Percentiles rank a stretch among this genome's conserved stretches.
Evolutionary conservation across 1,284 basidiomycete genomes (phyloP).

Genomic region (Apiotrichum akiyoshidainum): DNA sequence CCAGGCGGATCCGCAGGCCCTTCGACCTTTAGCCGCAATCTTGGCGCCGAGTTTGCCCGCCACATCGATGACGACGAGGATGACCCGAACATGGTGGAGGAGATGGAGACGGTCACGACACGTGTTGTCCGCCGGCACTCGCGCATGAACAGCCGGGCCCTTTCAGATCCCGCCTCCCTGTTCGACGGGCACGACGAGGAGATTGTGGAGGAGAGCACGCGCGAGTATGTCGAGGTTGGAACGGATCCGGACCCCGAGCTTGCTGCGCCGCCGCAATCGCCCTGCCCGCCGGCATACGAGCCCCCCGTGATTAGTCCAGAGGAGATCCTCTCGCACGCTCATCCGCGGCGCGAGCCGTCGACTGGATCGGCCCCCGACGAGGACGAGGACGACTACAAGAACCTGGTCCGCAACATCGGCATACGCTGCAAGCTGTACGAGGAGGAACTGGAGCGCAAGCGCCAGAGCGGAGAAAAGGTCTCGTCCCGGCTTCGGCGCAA

Average conservation of each 20-base stretch:
- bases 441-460: slow-evolving; percentile 4
- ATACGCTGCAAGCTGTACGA: slow-evolving; percentile 37
- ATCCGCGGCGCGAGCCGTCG: slow-evolving; percentile 23
- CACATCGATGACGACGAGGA: slow-evolving; percentile 55
- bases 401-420: slow-evolving; percentile 28
- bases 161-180: neutral
- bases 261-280: neutral
- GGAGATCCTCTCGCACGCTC: slow-evolving; percentile 31
- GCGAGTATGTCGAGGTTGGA: slow-evolving; percentile 33
- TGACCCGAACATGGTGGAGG: slow-evolving; percentile 42
- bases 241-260: slow-evolving; percentile 21
- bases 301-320: slow-evolving; percentile 25
- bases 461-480: neutral
- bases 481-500: neutral
- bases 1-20: slow-evolving; percentile 1
- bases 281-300: slow-evolving; percentile 38
- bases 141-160: neutral
- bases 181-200: slow-evolving; percentile 3
- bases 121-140: slow-evolving; percentile 25
- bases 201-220: slow-evolving; percentile 24
- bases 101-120: slow-evolving; percentile 50
- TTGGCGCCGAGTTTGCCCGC: slow-evolving; percentile 73
- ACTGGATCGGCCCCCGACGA: neutral
- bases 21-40: slow-evolving; percentile 67
- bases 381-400: slow-evolving; percentile 34